A percentile compares a stretch with the other conserved stretches of the same genome.
phyloP scores from a whole-genome alignment of 2,329 filamentous ascomycete species.

The Colletotrichum sublineola region DNA sequence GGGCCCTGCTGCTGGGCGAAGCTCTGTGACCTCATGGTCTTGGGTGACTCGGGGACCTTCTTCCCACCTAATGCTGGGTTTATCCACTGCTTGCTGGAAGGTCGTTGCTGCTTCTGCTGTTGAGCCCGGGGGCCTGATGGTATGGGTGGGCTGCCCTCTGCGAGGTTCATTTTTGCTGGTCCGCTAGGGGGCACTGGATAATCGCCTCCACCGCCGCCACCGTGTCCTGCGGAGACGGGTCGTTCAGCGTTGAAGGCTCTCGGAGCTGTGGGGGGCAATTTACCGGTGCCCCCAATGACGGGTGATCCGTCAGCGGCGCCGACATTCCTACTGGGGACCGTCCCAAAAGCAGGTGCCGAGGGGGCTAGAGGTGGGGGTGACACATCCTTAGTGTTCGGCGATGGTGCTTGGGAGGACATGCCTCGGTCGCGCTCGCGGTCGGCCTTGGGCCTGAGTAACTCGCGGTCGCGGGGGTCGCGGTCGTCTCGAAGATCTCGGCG shows the following conservation, averaged over 20 bases:
- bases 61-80: slow-evolving; percentile 63
- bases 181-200: slow-evolving; percentile 55
- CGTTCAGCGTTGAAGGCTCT: slow-evolving; percentile 65
- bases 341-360: slow-evolving; percentile 70
- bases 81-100: slow-evolving; percentile 72
- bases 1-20: slow-evolving; percentile 60
- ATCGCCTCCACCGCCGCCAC: slow-evolving; percentile 51
- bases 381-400: slow-evolving; percentile 62
- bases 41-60: slow-evolving; percentile 66
- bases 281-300: slow-evolving; percentile 54
- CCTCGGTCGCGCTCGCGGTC: slow-evolving; percentile 55
- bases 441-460: slow-evolving; percentile 63
- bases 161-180: slow-evolving; percentile 57
- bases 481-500: slow-evolving; percentile 63
- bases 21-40: slow-evolving; percentile 63
- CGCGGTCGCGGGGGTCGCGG: slow-evolving; percentile 61
- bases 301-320: slow-evolving; percentile 50
- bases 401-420: slow-evolving; percentile 62
- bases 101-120: slow-evolving; percentile 60
- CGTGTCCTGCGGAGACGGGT: slow-evolving; percentile 58
- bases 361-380: slow-evolving; percentile 70
- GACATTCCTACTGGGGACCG: slow-evolving; percentile 63
- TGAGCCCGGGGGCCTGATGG: slow-evolving; percentile 68
- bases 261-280: slow-evolving; percentile 66
- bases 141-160: slow-evolving; percentile 62